Evolutionary conservation across 2,329 filamentous ascomycete species (phyloP).

Genomic region (Gremmenia infestans): DNA sequence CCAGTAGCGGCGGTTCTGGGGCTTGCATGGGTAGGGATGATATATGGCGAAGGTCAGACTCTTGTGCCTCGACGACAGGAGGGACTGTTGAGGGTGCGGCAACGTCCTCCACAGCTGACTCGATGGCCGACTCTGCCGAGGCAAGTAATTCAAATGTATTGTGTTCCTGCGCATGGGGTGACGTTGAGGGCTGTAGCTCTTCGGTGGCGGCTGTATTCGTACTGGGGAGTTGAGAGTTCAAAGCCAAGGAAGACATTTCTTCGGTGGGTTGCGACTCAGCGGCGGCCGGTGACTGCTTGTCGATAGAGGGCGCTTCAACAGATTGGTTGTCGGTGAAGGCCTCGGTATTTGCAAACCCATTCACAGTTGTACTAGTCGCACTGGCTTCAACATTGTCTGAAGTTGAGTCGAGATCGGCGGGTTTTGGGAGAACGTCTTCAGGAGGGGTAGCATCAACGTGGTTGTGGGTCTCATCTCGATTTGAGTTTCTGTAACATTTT

Average conservation of each 20-base stretch:
- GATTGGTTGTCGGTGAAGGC: slow-evolving; percentile 29
- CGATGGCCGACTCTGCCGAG: slow-evolving; percentile 18
- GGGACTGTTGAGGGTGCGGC: slow-evolving; percentile 24
- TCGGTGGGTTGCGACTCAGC: slow-evolving; percentile 15
- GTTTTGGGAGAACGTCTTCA: slow-evolving; percentile 16
- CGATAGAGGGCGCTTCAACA: slow-evolving; percentile 10
- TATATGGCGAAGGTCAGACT: slow-evolving; percentile 29
- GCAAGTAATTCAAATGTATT: slow-evolving; percentile 6
- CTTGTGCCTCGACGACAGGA: slow-evolving; percentile 28
- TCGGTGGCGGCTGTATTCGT: slow-evolving; percentile 17
- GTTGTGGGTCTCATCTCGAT: slow-evolving; percentile 23
- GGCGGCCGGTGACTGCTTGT: not conserved
- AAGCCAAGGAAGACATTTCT: slow-evolving; percentile 10
- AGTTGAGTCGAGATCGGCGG: slow-evolving; percentile 8
- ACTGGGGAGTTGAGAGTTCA: slow-evolving; percentile 16
- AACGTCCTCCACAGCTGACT: slow-evolving; percentile 23
- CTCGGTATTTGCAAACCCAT: slow-evolving; percentile 21
- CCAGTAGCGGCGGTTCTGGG: not conserved
- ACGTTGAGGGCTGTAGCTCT: slow-evolving; percentile 9
- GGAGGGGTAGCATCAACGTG: slow-evolving; percentile 18
- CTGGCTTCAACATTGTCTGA: slow-evolving; percentile 3
- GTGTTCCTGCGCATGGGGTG: slow-evolving; percentile 9
- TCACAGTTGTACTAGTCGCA: slow-evolving; percentile 14
- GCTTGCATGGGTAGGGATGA: slow-evolving; percentile 6
- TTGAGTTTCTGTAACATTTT: slow-evolving; percentile 29